Percentiles rank a stretch among this genome's conserved stretches.
Conservation (phyloP, 1,284 basidiomycete species). For the Heterobasidion occidentale region DNA sequence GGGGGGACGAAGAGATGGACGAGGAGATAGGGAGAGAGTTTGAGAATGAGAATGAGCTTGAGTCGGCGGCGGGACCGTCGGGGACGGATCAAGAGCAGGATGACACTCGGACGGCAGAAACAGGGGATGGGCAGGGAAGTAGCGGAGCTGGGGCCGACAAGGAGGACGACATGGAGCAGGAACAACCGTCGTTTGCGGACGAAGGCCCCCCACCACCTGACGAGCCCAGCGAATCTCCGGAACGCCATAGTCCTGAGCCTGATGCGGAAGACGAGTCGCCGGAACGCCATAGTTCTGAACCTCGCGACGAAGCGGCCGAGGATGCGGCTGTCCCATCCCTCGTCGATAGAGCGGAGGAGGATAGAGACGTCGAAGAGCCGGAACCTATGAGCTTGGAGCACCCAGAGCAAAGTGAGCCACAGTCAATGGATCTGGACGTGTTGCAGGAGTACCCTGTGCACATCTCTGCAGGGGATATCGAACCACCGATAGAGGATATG, state of each 20-base stretch:
- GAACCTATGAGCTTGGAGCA: not conserved
- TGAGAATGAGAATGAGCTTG: not conserved
- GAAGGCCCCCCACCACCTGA: not conserved
- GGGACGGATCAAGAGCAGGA: not conserved
- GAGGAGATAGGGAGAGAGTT: conserved; percentile 11
- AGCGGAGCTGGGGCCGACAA: not conserved
- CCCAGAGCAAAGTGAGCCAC: not conserved
- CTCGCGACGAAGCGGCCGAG: not conserved
- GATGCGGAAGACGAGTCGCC: not conserved
- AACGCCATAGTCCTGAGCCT: not conserved
- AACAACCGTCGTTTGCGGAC: not conserved
- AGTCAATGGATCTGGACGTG: not conserved
- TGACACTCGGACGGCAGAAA: not conserved
- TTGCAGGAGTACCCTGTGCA: not conserved
- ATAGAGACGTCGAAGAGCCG: not conserved
- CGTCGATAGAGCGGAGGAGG: too few relatives aligned
- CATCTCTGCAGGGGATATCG: not conserved
- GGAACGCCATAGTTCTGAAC: not conserved
- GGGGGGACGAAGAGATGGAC: conserved; percentile 8
- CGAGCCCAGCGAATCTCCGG: not conserved
- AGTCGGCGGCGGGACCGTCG: not conserved
- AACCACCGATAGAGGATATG: not conserved
- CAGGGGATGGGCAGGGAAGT: not conserved
- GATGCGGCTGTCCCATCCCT: not conserved
- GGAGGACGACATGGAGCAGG: not conserved